Evolutionary conservation across 2,329 filamentous ascomycete species (phyloP).

Genomic region (Colletotrichum sp.): DNA sequence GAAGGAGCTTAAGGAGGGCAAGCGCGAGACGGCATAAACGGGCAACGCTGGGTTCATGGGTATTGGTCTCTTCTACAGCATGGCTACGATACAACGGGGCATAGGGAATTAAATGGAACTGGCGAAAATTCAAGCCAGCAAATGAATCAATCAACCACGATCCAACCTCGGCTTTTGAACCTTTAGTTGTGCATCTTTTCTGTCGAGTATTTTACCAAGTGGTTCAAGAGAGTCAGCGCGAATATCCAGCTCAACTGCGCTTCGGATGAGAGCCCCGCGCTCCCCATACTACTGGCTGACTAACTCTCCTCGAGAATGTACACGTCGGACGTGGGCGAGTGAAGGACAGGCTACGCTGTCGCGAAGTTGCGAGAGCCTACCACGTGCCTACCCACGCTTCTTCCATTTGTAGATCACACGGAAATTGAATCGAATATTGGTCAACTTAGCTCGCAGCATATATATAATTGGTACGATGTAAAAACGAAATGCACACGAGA

Average conservation of each 20-base stretch:
- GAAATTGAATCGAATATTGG: background rate
- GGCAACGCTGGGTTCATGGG: background rate
- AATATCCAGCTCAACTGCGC: background rate
- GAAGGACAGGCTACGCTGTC: background rate
- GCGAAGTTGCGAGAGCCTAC: background rate
- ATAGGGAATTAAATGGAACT: background rate
- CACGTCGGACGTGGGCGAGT: background rate
- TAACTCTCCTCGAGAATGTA: background rate
- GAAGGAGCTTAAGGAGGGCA: constrained; percentile 98
- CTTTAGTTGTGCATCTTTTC: background rate
- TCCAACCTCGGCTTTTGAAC: background rate
- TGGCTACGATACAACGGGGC: constrained; percentile 8
- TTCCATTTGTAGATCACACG: background rate
- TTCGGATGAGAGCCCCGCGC: background rate
- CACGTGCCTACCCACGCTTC: background rate
- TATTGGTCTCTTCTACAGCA: constrained; percentile 13
- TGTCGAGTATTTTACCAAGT: background rate
- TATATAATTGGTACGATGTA: background rate
- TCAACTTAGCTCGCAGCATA: background rate
- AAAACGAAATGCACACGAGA: background rate
- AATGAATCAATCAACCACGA: constrained; percentile 12
- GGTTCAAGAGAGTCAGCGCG: background rate
- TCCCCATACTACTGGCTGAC: background rate
- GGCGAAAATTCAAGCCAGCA: constrained; percentile 3
- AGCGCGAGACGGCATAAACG: constrained; percentile 80